Conservation (phyloP, 225 moss, liverwort and hornwort genomes). For the Straminergon stramineum region DNA sequence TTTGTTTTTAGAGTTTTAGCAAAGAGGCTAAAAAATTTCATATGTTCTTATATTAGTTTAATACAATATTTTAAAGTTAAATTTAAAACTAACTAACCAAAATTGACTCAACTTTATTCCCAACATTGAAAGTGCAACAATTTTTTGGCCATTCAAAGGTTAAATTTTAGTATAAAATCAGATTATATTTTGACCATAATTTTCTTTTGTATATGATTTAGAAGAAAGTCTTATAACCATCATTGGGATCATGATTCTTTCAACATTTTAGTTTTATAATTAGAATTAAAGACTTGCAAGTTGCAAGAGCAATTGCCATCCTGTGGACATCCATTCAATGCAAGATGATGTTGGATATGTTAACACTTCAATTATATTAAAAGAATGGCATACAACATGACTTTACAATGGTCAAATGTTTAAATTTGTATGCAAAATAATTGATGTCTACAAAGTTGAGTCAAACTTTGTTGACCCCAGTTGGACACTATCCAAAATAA, state of each 20-base stretch:
- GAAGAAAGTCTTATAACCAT: not conserved
- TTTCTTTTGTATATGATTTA: not conserved
- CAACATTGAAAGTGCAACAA: too few species aligned
- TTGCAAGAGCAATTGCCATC: rapidly evolving
- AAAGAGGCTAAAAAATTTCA: not conserved
- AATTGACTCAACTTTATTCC: not conserved
- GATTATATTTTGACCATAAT: not conserved
- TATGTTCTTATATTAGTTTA: not conserved
- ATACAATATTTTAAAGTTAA: not conserved
- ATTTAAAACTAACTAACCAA: not conserved
- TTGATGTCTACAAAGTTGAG: not conserved
- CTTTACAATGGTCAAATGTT: not conserved
- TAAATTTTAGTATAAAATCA: not conserved
- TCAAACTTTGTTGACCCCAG: not conserved
- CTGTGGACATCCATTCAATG: not conserved
- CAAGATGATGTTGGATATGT: not conserved
- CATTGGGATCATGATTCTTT: not conserved
- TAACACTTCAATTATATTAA: not conserved
- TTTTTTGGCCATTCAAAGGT: not conserved
- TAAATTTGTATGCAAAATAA: not conserved
- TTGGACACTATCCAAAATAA: not conserved
- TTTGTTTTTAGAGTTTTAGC: not conserved
- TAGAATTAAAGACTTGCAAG: not conserved
- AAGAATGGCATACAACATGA: not conserved
- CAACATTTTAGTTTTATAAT: not conserved